Evolutionary conservation across 306 rosid species (phyloP).

Genomic region (Lotus japonicus): DNA sequence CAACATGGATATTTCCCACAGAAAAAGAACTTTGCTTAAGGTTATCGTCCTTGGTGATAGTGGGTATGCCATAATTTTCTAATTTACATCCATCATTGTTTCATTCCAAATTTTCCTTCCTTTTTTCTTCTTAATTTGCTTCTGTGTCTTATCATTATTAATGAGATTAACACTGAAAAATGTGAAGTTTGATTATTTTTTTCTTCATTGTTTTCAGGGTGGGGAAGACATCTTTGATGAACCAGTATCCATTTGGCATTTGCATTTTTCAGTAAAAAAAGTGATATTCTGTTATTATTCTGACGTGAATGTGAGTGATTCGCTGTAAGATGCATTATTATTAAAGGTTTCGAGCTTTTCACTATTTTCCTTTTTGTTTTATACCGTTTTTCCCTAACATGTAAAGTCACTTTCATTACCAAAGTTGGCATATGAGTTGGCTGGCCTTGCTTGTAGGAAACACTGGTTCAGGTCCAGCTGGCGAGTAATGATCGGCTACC

Average conservation of each 20-base stretch:
- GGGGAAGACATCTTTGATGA: constrained; percentile 89
- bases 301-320: not conserved
- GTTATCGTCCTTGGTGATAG: constrained; percentile 90
- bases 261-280: not conserved
- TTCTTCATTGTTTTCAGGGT: constrained; percentile 56
- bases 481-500: not conserved
- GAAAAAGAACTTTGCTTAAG: constrained; percentile 67
- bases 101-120: not conserved
- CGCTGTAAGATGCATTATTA: constrained; percentile 2
- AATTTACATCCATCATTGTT: not conserved
- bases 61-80: constrained; percentile 48
- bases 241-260: constrained; percentile 63
- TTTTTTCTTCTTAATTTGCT: not conserved
- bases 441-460: constrained; percentile 2
- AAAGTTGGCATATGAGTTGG: constrained; percentile 14
- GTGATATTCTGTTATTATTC: not conserved
- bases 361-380: constrained; percentile 3
- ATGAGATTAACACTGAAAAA: not conserved
- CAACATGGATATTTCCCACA: constrained; percentile 48
- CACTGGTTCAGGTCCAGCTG: constrained; percentile 18
- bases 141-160: not conserved
- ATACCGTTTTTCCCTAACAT: not conserved
- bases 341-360: constrained; percentile 18
- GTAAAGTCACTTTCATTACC: not conserved
- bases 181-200: not conserved